Conservation (phyloP, 805 yeast species). For the Peterozyma toletana region DNA sequence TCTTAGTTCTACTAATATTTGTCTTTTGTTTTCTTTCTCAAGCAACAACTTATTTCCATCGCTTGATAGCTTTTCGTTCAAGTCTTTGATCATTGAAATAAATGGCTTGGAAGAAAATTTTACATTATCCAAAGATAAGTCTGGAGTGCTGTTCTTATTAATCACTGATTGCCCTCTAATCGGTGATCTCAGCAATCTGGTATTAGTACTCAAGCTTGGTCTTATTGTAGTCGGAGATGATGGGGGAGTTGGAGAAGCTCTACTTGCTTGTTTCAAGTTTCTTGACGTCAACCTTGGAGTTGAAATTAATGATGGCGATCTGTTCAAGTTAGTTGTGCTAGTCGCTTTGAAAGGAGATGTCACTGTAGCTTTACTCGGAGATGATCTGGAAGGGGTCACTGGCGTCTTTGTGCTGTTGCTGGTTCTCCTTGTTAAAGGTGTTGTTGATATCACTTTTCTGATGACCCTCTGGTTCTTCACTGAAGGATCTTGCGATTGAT, state of each 20-base stretch:
- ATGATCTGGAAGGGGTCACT: conserved; percentile 1
- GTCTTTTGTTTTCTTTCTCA: background rate
- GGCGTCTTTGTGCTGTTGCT: conserved; percentile 5
- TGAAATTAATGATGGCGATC: too few relatives aligned
- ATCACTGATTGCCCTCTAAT: conserved; percentile 1
- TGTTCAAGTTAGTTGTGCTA: too few relatives aligned
- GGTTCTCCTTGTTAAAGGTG: background rate
- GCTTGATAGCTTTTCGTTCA: background rate
- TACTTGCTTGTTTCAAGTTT: too few relatives aligned
- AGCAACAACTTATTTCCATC: background rate
- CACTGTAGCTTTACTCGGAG: background rate
- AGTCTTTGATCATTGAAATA: background rate
- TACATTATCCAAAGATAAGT: background rate
- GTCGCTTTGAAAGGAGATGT: too few relatives aligned
- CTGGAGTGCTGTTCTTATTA: background rate
- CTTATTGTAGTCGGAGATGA: background rate
- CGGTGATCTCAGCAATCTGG: background rate
- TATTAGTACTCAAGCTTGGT: background rate
- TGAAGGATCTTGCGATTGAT: conserved; percentile 4
- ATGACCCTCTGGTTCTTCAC: conserved; percentile 15
- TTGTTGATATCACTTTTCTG: conserved; percentile 15
- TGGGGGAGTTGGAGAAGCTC: too few relatives aligned
- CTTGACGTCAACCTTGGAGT: too few relatives aligned
- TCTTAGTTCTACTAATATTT: conserved; percentile 14
- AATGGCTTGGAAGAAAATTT: background rate